These are phyloP conservation scores for Trichoderma sp. DNA, from an alignment of 2,329 filamentous ascomycete species.

Conservation along the genomic window DNA sequence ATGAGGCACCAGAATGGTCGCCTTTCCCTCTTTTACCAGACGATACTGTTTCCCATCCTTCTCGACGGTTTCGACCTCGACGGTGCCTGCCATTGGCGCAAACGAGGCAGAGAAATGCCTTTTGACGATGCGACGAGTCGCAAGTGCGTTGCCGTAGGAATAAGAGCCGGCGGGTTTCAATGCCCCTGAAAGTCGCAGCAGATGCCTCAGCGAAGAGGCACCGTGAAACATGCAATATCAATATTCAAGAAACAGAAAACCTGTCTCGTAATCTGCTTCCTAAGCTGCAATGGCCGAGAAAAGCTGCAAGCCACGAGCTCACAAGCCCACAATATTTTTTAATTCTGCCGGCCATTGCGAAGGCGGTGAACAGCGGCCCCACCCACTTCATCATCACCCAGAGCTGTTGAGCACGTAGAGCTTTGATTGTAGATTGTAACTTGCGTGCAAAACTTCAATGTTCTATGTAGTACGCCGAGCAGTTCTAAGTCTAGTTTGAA, in stretches of 20 bases:
- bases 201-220: slow-evolving; percentile 28
- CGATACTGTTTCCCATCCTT: slow-evolving; percentile 54
- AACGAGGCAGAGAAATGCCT: slow-evolving; percentile 2
- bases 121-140: slow-evolving; percentile 5
- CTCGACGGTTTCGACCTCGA: slow-evolving; percentile 35
- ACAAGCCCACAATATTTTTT: slow-evolving; percentile 32
- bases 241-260: not conserved
- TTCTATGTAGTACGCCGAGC: too few species aligned
- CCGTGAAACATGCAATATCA: slow-evolving; percentile 32
- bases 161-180: not conserved
- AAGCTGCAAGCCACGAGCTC: slow-evolving; percentile 12
- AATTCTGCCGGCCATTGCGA: slow-evolving; percentile 33
- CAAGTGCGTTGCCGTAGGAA: slow-evolving; percentile 7
- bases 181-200: slow-evolving; percentile 31
- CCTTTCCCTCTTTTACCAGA: slow-evolving; percentile 59
- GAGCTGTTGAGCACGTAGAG: too few species aligned
- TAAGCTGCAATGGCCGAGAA: not conserved
- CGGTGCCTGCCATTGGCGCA: slow-evolving; percentile 31
- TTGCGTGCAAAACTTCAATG: too few species aligned
- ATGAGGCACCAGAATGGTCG: slow-evolving; percentile 59
- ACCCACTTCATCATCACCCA: not conserved
- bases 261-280: not conserved
- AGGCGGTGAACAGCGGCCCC: slow-evolving; percentile 31
- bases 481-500: too few species aligned
- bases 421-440: not conserved